phyloP scores from a whole-genome alignment of 768 basidiomycete species.

The Rhodocollybia butyracea region DNA sequence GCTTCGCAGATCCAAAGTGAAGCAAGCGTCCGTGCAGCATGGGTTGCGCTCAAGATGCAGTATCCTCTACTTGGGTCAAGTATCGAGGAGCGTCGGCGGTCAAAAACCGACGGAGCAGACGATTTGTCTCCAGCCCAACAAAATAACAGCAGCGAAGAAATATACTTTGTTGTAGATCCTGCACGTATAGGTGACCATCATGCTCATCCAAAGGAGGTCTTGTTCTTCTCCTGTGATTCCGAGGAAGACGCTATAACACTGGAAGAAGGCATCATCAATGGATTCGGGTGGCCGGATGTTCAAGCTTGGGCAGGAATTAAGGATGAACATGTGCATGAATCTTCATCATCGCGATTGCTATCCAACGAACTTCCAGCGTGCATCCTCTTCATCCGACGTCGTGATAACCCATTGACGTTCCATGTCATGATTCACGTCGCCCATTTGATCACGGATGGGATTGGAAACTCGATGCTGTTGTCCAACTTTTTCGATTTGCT shows the following conservation, averaged over 20 bases:
- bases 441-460: slow-evolving; percentile 51
- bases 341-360: slow-evolving; percentile 21
- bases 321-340: background rate
- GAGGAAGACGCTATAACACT: slow-evolving; percentile 29
- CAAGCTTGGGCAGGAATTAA: background rate
- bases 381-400: slow-evolving; percentile 37
- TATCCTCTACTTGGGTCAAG: slow-evolving; percentile 47
- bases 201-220: slow-evolving; percentile 35
- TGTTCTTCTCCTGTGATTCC: slow-evolving; percentile 28
- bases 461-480: slow-evolving; percentile 36
- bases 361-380: slow-evolving; percentile 41
- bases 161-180: slow-evolving; percentile 42
- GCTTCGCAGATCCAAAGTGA: slow-evolving; percentile 1
- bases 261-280: slow-evolving; percentile 27
- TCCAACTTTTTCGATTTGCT: slow-evolving; percentile 46
- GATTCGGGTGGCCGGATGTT: slow-evolving; percentile 15
- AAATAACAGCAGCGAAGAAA: slow-evolving; percentile 17
- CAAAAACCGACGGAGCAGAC: background rate
- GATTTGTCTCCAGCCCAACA: background rate
- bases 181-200: slow-evolving; percentile 14
- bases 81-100: slow-evolving; percentile 23
- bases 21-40: slow-evolving; percentile 37
- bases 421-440: slow-evolving; percentile 43
- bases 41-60: slow-evolving; percentile 43
- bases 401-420: slow-evolving; percentile 29